These are phyloP conservation scores for Amyloporia xantha DNA, from an alignment of 768 basidiomycete genomes.

Conservation along the genomic window DNA sequence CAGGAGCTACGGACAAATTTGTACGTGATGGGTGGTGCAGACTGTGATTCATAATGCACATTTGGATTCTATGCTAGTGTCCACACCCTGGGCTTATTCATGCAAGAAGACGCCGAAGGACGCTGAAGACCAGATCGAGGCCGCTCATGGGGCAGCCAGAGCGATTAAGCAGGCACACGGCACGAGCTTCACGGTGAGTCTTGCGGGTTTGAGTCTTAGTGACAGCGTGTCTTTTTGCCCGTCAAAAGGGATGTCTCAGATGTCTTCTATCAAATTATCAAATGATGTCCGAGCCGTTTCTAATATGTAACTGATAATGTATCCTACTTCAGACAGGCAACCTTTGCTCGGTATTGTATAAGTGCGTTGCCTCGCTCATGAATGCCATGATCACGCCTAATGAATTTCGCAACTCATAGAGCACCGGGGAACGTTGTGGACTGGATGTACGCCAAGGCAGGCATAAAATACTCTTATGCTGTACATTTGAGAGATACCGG, in stretches of 20 bases:
- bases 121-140: constrained; percentile 72
- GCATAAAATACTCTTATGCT: constrained; percentile 58
- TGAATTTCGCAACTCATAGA: no score
- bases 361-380: constrained; percentile 26
- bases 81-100: constrained; percentile 71
- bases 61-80: constrained; percentile 37
- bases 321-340: constrained; percentile 32
- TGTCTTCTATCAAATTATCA: neutral
- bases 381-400: no score
- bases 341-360: constrained; percentile 41
- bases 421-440: constrained; percentile 64
- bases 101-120: constrained; percentile 59
- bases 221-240: neutral
- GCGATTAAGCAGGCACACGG: constrained; percentile 52
- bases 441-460: constrained; percentile 51
- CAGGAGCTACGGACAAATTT: constrained; percentile 78
- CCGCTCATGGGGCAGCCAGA: constrained; percentile 55
- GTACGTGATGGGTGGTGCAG: constrained; percentile 35
- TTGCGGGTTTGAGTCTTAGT: no score
- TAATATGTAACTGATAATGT: no score
- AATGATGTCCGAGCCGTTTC: no score
- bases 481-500: constrained; percentile 66
- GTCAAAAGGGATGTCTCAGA: neutral
- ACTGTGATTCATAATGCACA: neutral
- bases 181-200: constrained; percentile 44